phyloP scores from a whole-genome alignment of 73 alveolate genomes.

The Loxodes magnus region DNA sequence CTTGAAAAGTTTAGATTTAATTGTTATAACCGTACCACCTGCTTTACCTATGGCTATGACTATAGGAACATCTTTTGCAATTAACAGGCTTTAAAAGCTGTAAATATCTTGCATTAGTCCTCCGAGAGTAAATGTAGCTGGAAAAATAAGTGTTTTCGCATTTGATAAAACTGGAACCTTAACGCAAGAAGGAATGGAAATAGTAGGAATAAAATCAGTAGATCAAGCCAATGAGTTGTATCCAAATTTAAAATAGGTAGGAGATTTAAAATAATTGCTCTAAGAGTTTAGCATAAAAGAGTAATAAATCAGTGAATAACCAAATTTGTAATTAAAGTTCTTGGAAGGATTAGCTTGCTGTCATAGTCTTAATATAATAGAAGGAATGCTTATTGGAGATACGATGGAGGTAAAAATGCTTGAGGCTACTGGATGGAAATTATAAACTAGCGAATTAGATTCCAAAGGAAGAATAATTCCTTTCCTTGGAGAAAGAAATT shows the following conservation, averaged over 20 bases:
- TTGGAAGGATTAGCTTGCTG: conserved; percentile 87
- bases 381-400: conserved; percentile 74
- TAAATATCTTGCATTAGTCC: conserved; percentile 79
- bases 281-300: conserved; percentile 52
- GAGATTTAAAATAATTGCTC: too few relatives aligned
- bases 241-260: neutral
- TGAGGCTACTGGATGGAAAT: conserved; percentile 79
- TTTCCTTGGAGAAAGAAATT: conserved; percentile 19
- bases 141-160: conserved; percentile 72
- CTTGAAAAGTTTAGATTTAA: conserved; percentile 33
- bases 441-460: conserved; percentile 34
- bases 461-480: conserved; percentile 8
- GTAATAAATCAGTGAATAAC: conserved; percentile 87
- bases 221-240: neutral
- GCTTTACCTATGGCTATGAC: conserved; percentile 59
- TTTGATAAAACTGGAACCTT: conserved; percentile 97
- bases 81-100: conserved; percentile 48
- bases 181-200: conserved; percentile 90
- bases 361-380: conserved; percentile 41
- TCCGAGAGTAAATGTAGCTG: conserved; percentile 79
- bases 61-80: conserved; percentile 46
- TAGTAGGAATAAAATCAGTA: conserved; percentile 36
- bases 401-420: conserved; percentile 83
- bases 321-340: conserved; percentile 78
- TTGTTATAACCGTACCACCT: conserved; percentile 75